A percentile compares a stretch with the other conserved stretches of the same genome.
These are phyloP conservation scores for Umbelopsis vinacea DNA, from an alignment of 192 early-diverging fungal species.

Conservation along the genomic window DNA sequence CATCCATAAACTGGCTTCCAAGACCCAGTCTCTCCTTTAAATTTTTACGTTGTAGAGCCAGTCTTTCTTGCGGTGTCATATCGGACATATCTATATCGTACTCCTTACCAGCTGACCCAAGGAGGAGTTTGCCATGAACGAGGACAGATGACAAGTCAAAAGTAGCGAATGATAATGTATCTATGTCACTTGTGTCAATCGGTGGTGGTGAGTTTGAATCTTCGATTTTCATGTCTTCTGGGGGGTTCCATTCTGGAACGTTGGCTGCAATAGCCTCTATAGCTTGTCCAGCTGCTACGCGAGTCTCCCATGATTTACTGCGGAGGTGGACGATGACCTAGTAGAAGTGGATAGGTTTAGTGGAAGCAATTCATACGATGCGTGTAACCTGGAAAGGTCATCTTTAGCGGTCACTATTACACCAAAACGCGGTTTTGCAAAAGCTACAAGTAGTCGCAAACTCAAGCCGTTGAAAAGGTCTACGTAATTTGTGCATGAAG, in stretches of 20 bases:
- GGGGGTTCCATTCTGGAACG: constrained; percentile 85
- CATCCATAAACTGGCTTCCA: constrained; percentile 87
- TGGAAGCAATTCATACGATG: not conserved
- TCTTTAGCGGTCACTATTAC: not conserved
- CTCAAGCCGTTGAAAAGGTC: not conserved
- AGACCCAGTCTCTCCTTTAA: constrained; percentile 85
- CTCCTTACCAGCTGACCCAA: constrained; percentile 90
- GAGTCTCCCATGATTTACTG: constrained; percentile 93
- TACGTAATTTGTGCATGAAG: not conserved
- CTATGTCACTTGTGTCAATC: constrained; percentile 37
- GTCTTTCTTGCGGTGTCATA: constrained; percentile 80
- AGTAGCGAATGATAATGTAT: constrained; percentile 73
- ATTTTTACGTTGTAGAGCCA: constrained; percentile 82
- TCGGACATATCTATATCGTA: constrained; percentile 85
- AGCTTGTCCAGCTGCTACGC: constrained; percentile 91
- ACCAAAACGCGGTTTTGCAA: not conserved
- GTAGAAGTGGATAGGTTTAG: not conserved
- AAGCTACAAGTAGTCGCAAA: not conserved
- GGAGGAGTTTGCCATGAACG: constrained; percentile 72
- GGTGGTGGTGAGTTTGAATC: constrained; percentile 27
- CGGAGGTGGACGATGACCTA: constrained; percentile 86
- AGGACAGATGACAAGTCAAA: constrained; percentile 88
- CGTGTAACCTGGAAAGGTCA: not conserved
- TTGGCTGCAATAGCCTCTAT: constrained; percentile 90
- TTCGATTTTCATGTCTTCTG: not conserved